Evolutionary conservation across 176 grass and related monocot genomes (phyloP).

Genomic region (Bolboschoenus planiculmis): DNA sequence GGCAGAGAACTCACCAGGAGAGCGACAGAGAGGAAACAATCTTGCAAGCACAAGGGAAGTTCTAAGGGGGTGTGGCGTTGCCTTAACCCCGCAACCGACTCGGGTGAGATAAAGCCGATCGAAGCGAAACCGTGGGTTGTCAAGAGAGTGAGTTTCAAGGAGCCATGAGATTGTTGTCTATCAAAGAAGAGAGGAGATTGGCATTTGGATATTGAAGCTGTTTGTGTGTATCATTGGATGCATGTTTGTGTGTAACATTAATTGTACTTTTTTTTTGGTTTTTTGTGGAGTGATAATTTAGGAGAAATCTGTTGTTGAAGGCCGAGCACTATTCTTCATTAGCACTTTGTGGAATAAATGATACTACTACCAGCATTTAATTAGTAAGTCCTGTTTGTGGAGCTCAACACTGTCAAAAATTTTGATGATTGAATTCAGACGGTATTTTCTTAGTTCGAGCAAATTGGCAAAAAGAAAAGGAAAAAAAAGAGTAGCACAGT

Average conservation of each 20-base stretch:
- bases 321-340: not conserved
- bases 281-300: not conserved
- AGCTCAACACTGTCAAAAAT: not conserved
- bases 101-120: not conserved
- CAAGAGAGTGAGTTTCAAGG: constrained; percentile 3
- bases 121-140: not conserved
- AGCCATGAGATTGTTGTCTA: not conserved
- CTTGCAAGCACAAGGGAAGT: constrained; percentile 14
- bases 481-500: no score
- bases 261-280: not conserved
- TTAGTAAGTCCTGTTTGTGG: not conserved
- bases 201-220: not conserved
- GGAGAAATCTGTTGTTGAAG: not conserved
- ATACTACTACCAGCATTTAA: not conserved
- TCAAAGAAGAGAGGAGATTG: not conserved
- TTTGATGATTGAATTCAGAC: not conserved
- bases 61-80: constrained; percentile 8
- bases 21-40: not conserved
- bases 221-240: not conserved
- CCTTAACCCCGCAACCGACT: constrained; percentile 17
- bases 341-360: not conserved
- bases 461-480: no score
- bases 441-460: no score
- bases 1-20: not conserved
- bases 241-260: not conserved